Conservation (phyloP, 345 rosid genomes). For the Euphorbia tirucalli region DNA sequence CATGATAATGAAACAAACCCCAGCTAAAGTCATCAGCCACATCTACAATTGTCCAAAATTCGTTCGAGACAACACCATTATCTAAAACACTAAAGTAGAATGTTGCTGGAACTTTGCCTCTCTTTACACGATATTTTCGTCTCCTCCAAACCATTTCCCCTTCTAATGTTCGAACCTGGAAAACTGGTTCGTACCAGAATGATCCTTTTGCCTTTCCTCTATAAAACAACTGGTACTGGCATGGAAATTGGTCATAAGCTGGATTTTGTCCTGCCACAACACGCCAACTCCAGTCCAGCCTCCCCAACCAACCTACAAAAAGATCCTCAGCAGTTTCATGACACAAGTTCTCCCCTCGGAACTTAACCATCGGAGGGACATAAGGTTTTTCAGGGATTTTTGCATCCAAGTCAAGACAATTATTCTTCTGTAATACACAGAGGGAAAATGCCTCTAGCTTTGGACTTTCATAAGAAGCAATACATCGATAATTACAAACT, state of each 20-base stretch:
- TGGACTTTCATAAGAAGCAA: slow-evolving; percentile 93
- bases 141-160: slow-evolving; percentile 81
- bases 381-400: slow-evolving; percentile 66
- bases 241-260: slow-evolving; percentile 93
- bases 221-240: slow-evolving; percentile 89
- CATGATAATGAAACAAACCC: slow-evolving; percentile 85
- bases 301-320: slow-evolving; percentile 88
- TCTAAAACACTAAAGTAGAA: slow-evolving; percentile 83
- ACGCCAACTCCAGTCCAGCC: slow-evolving; percentile 88
- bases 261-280: slow-evolving; percentile 95
- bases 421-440: slow-evolving; percentile 81
- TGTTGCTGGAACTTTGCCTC: slow-evolving; percentile 65
- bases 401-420: slow-evolving; percentile 77
- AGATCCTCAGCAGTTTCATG: slow-evolving; percentile 79
- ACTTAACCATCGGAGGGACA: slow-evolving; percentile 65
- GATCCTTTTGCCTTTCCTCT: slow-evolving; percentile 88
- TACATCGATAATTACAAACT: slow-evolving; percentile 87
- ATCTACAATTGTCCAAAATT: slow-evolving; percentile 83
- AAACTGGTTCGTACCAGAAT: slow-evolving; percentile 93
- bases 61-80: slow-evolving; percentile 89
- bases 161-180: slow-evolving; percentile 77
- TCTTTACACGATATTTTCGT: slow-evolving; percentile 75
- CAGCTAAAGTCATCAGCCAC: slow-evolving; percentile 82
- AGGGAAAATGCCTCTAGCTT: slow-evolving; percentile 81
- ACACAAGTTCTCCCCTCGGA: slow-evolving; percentile 54